A percentile compares a stretch with the other conserved stretches of the same genome.
phyloP scores from a whole-genome alignment of 1,139 yeast species.

The Kurtzmaniella quercitrusa region DNA sequence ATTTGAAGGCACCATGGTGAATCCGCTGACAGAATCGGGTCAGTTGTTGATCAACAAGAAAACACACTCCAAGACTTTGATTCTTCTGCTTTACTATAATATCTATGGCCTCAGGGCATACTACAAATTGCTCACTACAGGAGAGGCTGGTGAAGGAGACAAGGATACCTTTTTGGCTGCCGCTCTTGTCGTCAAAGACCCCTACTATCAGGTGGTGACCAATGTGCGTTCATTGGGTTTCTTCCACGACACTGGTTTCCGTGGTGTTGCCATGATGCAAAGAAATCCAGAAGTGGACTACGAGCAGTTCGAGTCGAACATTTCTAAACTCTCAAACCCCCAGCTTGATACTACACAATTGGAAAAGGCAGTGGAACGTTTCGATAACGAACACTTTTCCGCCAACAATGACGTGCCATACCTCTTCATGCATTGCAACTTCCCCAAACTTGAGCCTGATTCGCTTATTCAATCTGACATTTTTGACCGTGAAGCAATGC shows the following conservation, averaged over 20 bases:
- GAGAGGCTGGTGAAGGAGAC: slow-evolving; percentile 18
- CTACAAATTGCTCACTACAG: slow-evolving; percentile 16
- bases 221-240: slow-evolving; percentile 8
- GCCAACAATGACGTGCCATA: slow-evolving; percentile 15
- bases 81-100: slow-evolving; percentile 16
- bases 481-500: slow-evolving; percentile 20
- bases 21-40: slow-evolving; percentile 17
- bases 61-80: slow-evolving; percentile 14
- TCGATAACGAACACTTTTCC: slow-evolving; percentile 14
- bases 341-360: slow-evolving; percentile 6
- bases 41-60: slow-evolving; percentile 15
- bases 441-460: slow-evolving; percentile 34
- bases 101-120: slow-evolving; percentile 15
- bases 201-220: slow-evolving; percentile 14
- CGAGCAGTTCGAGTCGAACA: slow-evolving; percentile 13
- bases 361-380: slow-evolving; percentile 7
- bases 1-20: slow-evolving; percentile 15
- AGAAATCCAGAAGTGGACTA: slow-evolving; percentile 30
- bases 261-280: slow-evolving; percentile 41
- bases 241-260: slow-evolving; percentile 14
- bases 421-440: slow-evolving; percentile 34
- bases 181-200: slow-evolving; percentile 11
- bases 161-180: slow-evolving; percentile 19
- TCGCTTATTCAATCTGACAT: slow-evolving; percentile 21
- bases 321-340: slow-evolving; percentile 6